Conservation (phyloP, 177 flowering plant species). For the Vitis hybrid region DNA sequence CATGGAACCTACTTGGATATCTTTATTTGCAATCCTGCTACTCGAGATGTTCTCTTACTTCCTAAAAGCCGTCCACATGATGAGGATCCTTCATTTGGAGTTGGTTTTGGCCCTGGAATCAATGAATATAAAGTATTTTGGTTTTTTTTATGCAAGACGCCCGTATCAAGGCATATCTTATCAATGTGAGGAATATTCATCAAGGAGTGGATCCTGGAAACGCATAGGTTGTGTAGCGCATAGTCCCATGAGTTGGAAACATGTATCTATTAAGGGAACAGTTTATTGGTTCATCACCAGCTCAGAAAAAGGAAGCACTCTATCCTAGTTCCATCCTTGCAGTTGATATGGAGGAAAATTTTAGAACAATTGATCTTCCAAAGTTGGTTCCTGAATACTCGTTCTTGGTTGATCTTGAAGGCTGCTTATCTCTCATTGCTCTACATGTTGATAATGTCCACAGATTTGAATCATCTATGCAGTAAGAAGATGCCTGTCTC, state of each 20-base stretch:
- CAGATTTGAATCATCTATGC: neutral
- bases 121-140: neutral
- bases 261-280: slow-evolving; percentile 3
- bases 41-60: slow-evolving; percentile 2
- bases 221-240: slow-evolving; percentile 4
- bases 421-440: neutral
- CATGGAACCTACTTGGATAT: neutral
- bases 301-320: neutral
- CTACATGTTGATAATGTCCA: neutral
- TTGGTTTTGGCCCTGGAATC: slow-evolving; percentile 8
- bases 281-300: slow-evolving; percentile 2
- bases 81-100: slow-evolving; percentile 2
- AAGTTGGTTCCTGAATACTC: neutral
- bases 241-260: slow-evolving; percentile 1
- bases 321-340: slow-evolving; percentile 8
- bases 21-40: slow-evolving; percentile 2
- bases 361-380: slow-evolving; percentile 5
- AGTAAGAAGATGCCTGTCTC: neutral
- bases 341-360: slow-evolving; percentile 14
- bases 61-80: neutral
- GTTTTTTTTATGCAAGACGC: neutral
- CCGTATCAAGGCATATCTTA: neutral
- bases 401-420: slow-evolving; percentile 10
- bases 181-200: slow-evolving; percentile 10
- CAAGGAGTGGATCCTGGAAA: slow-evolving; percentile 3